Evolutionary conservation across 129 eudicot species (phyloP), one percentile per base, ranked within the genome.

Genomic region (Escallonia herrerae): DNA sequence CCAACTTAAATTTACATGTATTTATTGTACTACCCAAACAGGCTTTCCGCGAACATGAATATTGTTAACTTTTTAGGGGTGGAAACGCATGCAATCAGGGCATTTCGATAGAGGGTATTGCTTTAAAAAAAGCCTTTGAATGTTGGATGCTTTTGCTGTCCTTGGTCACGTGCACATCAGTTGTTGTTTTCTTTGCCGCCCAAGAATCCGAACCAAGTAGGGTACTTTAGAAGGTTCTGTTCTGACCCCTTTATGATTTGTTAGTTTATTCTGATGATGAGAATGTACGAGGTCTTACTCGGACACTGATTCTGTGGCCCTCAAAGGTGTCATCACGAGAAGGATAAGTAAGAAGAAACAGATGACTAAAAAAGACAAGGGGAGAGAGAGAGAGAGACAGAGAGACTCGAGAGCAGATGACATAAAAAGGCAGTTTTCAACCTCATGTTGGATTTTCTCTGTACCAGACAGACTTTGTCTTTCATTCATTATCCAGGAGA

Each of bases 221-320:
- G 33, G 1, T 22, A 0, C 33, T 22, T 22, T 22, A 22, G 33
- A 22, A 22, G 33, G 33, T 22, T 22, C 33, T 22, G 33, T 22
- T 22, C 33, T 22, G 33, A 22, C 33, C 33, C 33, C 33, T 22
- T 22, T 22, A 22, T 22, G 33, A 22, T 22, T 22, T 22, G 1
- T 22, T 22, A 22, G 33, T 22, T 22, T 22, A 22, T 22, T 22
- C 33, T 22, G 33, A 22, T 22, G n/a, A n/a, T n/a, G 33, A 43
- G 47, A 75, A 76, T n/a, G 78, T 76, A 65, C 69, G 60, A 76
- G 69, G 78, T 64, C 76, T 70, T 22, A 22, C 33, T 22, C 68
- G 40, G 75, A 69, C 79, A 72, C 22, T 47, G 79, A 73, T 78
- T 59, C 58, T 63, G 76, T 69, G 83, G 76, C 15, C 78, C 67